A percentile compares a stretch with the other conserved stretches of the same genome.
Evolutionary conservation across 192 early-diverging fungal genomes (phyloP).

Genomic region (Linnemannia zychae): DNA sequence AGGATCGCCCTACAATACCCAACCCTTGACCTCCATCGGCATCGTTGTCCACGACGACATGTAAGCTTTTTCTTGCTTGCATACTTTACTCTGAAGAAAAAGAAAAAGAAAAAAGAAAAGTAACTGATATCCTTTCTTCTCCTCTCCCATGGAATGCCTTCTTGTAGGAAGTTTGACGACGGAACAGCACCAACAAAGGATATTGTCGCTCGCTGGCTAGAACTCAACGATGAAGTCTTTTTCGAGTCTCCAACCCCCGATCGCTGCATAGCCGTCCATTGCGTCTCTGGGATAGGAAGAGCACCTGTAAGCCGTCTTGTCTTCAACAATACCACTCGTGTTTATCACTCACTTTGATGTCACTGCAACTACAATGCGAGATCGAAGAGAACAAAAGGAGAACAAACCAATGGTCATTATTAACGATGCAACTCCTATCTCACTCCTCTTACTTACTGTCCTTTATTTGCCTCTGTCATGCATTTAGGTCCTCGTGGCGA

Average conservation of each 20-base stretch:
- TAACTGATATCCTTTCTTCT: neutral
- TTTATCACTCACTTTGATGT: neutral
- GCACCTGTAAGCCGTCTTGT: slow-evolving; percentile 66
- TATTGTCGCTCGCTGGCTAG: slow-evolving; percentile 52
- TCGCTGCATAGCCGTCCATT: slow-evolving; percentile 69
- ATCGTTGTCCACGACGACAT: slow-evolving; percentile 76
- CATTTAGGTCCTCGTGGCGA: slow-evolving; percentile 69
- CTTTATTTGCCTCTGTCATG: neutral
- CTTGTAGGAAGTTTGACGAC: slow-evolving; percentile 71
- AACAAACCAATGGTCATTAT: neutral
- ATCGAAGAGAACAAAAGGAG: no score
- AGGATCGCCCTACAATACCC: slow-evolving; percentile 64
- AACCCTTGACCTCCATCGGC: slow-evolving; percentile 59
- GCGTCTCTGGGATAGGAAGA: slow-evolving; percentile 81
- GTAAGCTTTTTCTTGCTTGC: neutral
- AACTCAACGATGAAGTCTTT: slow-evolving; percentile 48
- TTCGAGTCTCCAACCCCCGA: slow-evolving; percentile 24
- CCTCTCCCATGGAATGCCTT: no score
- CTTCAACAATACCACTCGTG: neutral
- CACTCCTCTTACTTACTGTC: neutral
- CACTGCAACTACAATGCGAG: neutral
- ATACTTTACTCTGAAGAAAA: neutral
- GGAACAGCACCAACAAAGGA: slow-evolving; percentile 66
- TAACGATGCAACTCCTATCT: neutral
- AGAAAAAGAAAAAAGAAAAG: neutral